phyloP scores from a whole-genome alignment of 208 protist species.

The Angomonas ambiguus region DNA sequence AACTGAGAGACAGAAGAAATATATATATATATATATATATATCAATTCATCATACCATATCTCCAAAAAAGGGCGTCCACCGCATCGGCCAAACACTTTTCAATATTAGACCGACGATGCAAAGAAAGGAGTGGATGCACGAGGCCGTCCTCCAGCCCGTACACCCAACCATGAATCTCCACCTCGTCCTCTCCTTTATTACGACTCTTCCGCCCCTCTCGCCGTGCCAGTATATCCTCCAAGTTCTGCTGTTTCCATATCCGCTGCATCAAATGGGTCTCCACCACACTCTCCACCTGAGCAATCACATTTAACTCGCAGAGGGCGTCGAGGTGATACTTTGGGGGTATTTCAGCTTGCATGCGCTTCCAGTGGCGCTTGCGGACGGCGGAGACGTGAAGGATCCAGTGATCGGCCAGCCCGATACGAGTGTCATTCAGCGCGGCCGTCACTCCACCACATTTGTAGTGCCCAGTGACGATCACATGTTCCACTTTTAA shows the following conservation, averaged over 20 bases:
- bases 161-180: slow-evolving; percentile 77
- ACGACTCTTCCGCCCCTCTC: slow-evolving; percentile 19
- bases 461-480: slow-evolving; percentile 92
- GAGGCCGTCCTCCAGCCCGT: slow-evolving; percentile 57
- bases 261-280: slow-evolving; percentile 55
- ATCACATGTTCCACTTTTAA: slow-evolving; percentile 94
- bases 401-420: slow-evolving; percentile 77
- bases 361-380: slow-evolving; percentile 67
- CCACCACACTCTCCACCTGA: slow-evolving; percentile 32
- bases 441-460: slow-evolving; percentile 88
- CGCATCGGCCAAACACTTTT: slow-evolving; percentile 39
- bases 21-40: not conserved
- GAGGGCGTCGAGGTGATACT: slow-evolving; percentile 46
- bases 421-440: slow-evolving; percentile 49
- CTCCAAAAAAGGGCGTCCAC: slow-evolving; percentile 61
- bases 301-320: slow-evolving; percentile 78
- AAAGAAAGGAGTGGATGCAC: slow-evolving; percentile 60
- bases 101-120: slow-evolving; percentile 39
- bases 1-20: not conserved
- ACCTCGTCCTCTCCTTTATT: slow-evolving; percentile 35
- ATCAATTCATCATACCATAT: slow-evolving; percentile 32
- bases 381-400: slow-evolving; percentile 63
- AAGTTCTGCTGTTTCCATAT: slow-evolving; percentile 48
- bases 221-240: slow-evolving; percentile 33
- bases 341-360: slow-evolving; percentile 29